phyloP scores from a whole-genome alignment of 148 eudicot species.

The Rhododendron ovatum region DNA sequence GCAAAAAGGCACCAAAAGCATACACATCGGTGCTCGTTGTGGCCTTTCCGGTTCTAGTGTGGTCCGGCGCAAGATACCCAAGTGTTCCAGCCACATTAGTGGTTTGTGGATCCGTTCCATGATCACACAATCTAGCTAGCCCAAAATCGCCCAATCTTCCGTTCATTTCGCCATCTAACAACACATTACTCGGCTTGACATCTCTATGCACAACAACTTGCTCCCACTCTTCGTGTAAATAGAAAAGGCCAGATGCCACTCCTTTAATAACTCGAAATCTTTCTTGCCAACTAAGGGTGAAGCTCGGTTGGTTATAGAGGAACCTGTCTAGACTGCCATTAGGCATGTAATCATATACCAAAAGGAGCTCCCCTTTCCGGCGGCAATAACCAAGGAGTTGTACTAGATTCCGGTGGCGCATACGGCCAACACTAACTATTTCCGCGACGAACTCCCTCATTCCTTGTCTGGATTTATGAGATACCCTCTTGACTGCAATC shows the following conservation, averaged over 20 bases:
- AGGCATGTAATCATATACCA: conserved; percentile 25
- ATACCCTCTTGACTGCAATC: no score
- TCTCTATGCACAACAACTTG: conserved; percentile 38
- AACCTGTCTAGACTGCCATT: conserved; percentile 34
- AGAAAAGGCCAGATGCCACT: conserved; percentile 28
- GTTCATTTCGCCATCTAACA: conserved; percentile 30
- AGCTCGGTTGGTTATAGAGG: conserved; percentile 14
- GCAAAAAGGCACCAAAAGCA: conserved; percentile 37
- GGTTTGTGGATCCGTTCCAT: conserved; percentile 26
- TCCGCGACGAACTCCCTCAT: no score
- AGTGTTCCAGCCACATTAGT: conserved; percentile 31
- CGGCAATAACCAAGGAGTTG: conserved; percentile 28
- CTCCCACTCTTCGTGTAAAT: conserved; percentile 34
- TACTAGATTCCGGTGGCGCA: conserved; percentile 29
- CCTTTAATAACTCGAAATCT: conserved; percentile 33
- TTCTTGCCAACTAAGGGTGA: conserved; percentile 26
- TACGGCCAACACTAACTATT: conserved; percentile 9
- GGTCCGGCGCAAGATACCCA: conserved; percentile 40
- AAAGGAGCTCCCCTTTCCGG: conserved; percentile 21
- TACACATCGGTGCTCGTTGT: conserved; percentile 34
- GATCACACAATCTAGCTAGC: conserved; percentile 30
- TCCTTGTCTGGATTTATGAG: no score
- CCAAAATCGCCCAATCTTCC: conserved; percentile 41
- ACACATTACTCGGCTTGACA: conserved; percentile 34
- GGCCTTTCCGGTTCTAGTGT: conserved; percentile 26